A percentile compares a stretch with the other conserved stretches of the same genome.
Conservation (phyloP, 2,329 filamentous ascomycete genomes). For the Aureobasidium sp. region DNA sequence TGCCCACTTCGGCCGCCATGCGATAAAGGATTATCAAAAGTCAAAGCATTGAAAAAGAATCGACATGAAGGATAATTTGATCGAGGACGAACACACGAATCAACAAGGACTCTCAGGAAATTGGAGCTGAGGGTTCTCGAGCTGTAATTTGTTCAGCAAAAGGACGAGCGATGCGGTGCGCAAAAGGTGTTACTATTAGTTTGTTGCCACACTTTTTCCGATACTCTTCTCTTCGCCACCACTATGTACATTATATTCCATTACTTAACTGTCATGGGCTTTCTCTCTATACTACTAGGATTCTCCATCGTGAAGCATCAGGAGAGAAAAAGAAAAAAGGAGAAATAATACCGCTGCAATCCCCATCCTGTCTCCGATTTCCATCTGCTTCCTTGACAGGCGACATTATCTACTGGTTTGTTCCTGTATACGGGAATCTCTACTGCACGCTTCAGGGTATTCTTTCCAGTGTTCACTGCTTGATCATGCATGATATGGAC, state of each 20-base stretch:
- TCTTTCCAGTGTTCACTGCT: not conserved
- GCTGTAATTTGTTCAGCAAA: not conserved
- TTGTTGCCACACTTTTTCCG: not conserved
- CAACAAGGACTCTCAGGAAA: not conserved
- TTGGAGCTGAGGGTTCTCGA: not conserved
- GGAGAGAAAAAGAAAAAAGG: not conserved
- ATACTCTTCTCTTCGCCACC: not conserved
- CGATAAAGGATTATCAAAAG: constrained; percentile 7
- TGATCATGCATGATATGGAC: too few relatives aligned
- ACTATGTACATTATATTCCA: constrained; percentile 6
- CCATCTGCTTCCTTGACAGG: not conserved
- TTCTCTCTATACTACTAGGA: too few relatives aligned
- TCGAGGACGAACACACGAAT: not conserved
- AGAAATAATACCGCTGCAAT: not conserved
- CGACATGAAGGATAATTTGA: not conserved
- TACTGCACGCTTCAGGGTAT: not conserved
- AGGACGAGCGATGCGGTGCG: not conserved
- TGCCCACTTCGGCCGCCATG: constrained; percentile 31
- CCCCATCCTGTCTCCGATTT: not conserved
- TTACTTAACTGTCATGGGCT: not conserved
- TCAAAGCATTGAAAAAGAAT: not conserved
- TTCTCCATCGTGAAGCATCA: not conserved
- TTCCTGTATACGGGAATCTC: not conserved
- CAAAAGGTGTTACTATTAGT: constrained; percentile 5
- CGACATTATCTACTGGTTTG: not conserved